These are phyloP conservation scores for Laguncularia racemosa DNA, from an alignment of 345 rosid genomes.

Conservation along the genomic window DNA sequence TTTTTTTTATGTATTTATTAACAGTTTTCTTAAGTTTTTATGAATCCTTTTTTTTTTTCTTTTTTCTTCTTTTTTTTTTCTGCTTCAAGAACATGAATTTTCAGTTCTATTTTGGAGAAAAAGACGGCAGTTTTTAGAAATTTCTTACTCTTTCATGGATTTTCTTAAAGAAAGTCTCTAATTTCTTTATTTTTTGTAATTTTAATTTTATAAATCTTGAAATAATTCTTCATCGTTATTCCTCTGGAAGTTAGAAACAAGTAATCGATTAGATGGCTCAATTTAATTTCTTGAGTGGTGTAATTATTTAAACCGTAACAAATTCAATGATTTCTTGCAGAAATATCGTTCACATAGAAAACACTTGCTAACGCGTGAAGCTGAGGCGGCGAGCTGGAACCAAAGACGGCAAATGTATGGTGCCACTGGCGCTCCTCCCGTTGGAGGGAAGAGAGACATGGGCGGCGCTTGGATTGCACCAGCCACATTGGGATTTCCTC, in stretches of 20 bases:
- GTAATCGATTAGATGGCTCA: too few relatives aligned
- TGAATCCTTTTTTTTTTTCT: too few relatives aligned
- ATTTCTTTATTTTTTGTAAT: neutral
- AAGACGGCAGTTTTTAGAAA: too few relatives aligned
- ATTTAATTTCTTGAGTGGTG: too few relatives aligned
- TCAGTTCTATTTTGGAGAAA: too few relatives aligned
- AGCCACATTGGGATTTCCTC: constrained; percentile 70
- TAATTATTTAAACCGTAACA: neutral
- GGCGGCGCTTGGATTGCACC: constrained; percentile 9
- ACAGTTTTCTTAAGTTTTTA: too few relatives aligned
- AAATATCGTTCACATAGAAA: constrained; percentile 91
- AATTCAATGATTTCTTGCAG: constrained; percentile 18
- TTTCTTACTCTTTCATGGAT: too few relatives aligned
- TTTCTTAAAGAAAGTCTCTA: too few relatives aligned
- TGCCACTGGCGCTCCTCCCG: constrained; percentile 8
- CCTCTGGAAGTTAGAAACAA: too few relatives aligned
- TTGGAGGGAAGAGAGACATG: constrained; percentile 8
- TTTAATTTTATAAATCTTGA: neutral
- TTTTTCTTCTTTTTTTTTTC: too few relatives aligned
- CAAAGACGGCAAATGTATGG: constrained; percentile 63
- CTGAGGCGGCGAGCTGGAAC: constrained; percentile 83
- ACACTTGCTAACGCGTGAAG: constrained; percentile 81
- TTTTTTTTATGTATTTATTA: too few relatives aligned
- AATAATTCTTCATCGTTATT: neutral
- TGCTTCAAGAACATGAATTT: too few relatives aligned